Base-by-base conservation (phyloP, 2,329 filamentous ascomycete species). In the Talaromyces rugulosus region DNA sequence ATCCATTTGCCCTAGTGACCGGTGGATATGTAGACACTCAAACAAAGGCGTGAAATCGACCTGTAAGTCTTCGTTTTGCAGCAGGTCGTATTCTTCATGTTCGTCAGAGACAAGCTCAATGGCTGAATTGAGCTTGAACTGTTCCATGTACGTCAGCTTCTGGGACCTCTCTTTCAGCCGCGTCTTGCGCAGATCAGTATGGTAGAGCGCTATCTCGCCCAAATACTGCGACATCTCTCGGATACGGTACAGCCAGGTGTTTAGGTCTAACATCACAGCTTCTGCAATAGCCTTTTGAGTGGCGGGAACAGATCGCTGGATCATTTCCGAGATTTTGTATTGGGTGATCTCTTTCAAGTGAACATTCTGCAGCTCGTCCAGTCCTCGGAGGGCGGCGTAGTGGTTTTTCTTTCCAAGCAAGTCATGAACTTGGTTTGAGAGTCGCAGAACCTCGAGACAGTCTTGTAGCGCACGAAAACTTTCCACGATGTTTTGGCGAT, bases 51-150 rank as follows among this genome's bases (percentile, higher is more conserved):
- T 92, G 71, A 99, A 99, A 71, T 98, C 92, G 31, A 98, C 92
- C 71, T 95, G 90, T 1, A 97, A 83, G 67, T 97, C 93, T 62
- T 99, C 95, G 67, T 98, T 98, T 72, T 97, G 90, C 34, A 99
- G 80, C 8, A 98, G 88, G 72, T 99, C 93, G 70, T 96, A 97
- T 72, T 99, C 95, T 71, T 98, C 93, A 62, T 86, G 90, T 77
- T 99, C 95, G 68, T 99, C 95, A 52, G 92, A 93, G 6, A 98
- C 93, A 53, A 98, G 82, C 76, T 99, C 95, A 66, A 98, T 95
- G 2, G 95, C 89, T 8, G 95, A 98, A 74, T 98, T 99, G 33
- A 99, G 80, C 72, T 91, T 96, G 80, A 97, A 97, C 67, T 90
- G 89, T 36, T 83, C 82, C 51, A 98, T 81, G 66, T 90, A 92